Percentiles rank a stretch among this genome's conserved stretches.
Conservation (phyloP, 805 yeast genomes). For the Vanderwaltozyma polyspora region DNA sequence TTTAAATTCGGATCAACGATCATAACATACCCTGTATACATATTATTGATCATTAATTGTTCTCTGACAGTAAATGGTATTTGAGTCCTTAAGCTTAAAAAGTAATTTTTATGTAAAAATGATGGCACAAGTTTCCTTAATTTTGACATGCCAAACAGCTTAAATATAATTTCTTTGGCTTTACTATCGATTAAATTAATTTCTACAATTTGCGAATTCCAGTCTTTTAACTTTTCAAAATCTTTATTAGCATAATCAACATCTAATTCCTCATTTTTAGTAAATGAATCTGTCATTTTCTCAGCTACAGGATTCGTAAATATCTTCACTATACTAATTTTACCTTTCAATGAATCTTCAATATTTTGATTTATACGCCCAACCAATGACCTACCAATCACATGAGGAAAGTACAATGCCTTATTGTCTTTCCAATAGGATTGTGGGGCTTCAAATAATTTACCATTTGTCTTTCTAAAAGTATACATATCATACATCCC, state of each 20-base stretch:
- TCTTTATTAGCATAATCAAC: conserved; percentile 9
- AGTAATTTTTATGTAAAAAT: conserved; percentile 45
- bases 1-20: conserved; percentile 62
- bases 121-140: conserved; percentile 36
- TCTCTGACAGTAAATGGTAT: conserved; percentile 48
- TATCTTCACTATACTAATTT: conserved; percentile 21
- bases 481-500: conserved; percentile 57
- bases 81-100: conserved; percentile 51
- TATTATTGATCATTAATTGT: conserved; percentile 54
- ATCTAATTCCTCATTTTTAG: conserved; percentile 30
- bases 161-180: conserved; percentile 54
- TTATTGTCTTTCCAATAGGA: conserved; percentile 63
- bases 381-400: conserved; percentile 43
- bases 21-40: conserved; percentile 74
- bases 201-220: conserved; percentile 56
- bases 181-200: conserved; percentile 64
- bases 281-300: conserved; percentile 50
- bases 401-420: conserved; percentile 74
- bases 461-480: conserved; percentile 68
- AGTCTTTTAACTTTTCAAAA: conserved; percentile 5
- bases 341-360: conserved; percentile 22
- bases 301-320: conserved; percentile 46
- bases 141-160: conserved; percentile 34
- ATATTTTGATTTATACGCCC: conserved; percentile 22
- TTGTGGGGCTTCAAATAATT: conserved; percentile 73